Evolutionary conservation across 2,329 filamentous ascomycete genomes (phyloP), one percentile per base, ranked within the genome.

Genomic region (Tolypocladium ophioglossoides): DNA sequence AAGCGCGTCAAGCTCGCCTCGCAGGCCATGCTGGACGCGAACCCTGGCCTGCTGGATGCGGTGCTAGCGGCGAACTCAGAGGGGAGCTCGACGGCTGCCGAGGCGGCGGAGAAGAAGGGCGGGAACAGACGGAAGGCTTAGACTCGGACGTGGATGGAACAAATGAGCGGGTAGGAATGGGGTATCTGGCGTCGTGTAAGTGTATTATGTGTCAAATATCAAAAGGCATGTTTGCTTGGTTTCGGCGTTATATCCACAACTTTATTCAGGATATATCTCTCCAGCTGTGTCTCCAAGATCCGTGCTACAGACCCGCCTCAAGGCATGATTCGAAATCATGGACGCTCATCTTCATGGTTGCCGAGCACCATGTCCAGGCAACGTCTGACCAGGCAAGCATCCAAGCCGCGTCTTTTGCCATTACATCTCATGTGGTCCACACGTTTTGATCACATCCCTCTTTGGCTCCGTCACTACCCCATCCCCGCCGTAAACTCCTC

Each of bases 41-140:
- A 72, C 51, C 66, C 77, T 1, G 75, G 76, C 40, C 69, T 82
- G 48, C 67, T 83, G 54, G 74, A 78, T 55, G 76, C 76, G 12
- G 61, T 78, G 52, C 62, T 77, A 22, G 70, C 72, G 7, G 69
- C 70, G 14, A 68, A 67, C 27, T 55, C 62, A 2, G 62, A 62
- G 20, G 32, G 64, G 10, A 61, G 44, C 24, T 59, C 68, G 32
- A 66, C 68, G 34, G 65, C 67, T 4, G 66, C 68, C 2, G 66
- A 72, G 37, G 58, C 64, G 2, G 63, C 61, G n/a, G 68, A 66
- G 51, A 73, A 72, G 62, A 72, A 72, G 60, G 72, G 68, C 2
- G 71, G 70, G 48, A 78, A 75, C 69, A 68, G 74, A 60, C 73
- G 76, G 57, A 79, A 77, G 67, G 72, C 64, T 7, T 76, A 63